Evolutionary conservation across 441 rosid genomes (phyloP).

Genomic region (Euphorbia celastroides): DNA sequence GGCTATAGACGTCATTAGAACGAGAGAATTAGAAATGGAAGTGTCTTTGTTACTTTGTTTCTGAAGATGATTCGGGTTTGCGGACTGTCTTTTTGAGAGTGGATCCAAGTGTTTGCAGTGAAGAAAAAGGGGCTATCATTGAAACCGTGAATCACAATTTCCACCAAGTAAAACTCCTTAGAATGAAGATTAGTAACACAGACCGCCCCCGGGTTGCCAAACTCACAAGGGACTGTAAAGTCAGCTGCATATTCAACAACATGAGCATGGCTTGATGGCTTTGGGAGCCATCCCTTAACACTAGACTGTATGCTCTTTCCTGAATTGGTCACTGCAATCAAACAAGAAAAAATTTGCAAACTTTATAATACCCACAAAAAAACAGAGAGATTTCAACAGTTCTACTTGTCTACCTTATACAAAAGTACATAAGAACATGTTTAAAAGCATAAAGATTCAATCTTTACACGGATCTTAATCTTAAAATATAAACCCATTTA

Average conservation of each 20-base stretch:
- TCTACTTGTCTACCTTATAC: not conserved
- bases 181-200: slow-evolving; percentile 64
- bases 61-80: slow-evolving; percentile 73
- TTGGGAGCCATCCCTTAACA: slow-evolving; percentile 66
- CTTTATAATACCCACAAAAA: not conserved
- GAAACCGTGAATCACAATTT: slow-evolving; percentile 58
- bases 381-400: not conserved
- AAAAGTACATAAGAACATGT: not conserved
- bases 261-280: slow-evolving; percentile 40
- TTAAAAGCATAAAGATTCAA: not conserved
- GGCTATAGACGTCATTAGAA: not conserved
- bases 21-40: not conserved
- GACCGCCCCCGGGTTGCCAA: slow-evolving; percentile 79
- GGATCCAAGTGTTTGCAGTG: slow-evolving; percentile 86
- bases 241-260: slow-evolving; percentile 62
- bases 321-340: slow-evolving; percentile 51
- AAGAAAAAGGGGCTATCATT: slow-evolving; percentile 55
- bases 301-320: slow-evolving; percentile 53
- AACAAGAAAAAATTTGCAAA: not conserved
- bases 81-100: slow-evolving; percentile 57
- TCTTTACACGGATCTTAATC: not conserved
- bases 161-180: slow-evolving; percentile 66
- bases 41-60: slow-evolving; percentile 47
- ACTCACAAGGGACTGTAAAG: slow-evolving; percentile 58
- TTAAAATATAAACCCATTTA: not conserved